phyloP scores from a whole-genome alignment of 1,284 basidiomycete genomes.

The Austroboletus olivaceoglutinosus region DNA sequence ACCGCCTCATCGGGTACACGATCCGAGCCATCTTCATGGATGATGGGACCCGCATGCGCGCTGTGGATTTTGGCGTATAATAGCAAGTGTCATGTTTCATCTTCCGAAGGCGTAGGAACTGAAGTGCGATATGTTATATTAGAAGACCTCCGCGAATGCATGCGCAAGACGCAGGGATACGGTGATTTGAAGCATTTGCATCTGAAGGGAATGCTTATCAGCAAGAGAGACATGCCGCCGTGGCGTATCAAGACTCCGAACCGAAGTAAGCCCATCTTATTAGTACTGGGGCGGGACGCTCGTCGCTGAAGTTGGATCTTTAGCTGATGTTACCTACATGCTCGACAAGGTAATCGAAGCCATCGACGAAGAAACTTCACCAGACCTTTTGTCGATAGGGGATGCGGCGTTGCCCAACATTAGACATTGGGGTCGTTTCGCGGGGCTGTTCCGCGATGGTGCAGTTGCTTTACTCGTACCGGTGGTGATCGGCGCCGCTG shows the following conservation, averaged over 20 bases:
- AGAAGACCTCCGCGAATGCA: conserved; percentile 2
- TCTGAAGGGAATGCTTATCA: conserved; percentile 6
- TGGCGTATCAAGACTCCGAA: conserved; percentile 10
- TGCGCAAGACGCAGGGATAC: background rate
- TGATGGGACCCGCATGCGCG: conserved; percentile 17
- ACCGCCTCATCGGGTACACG: background rate
- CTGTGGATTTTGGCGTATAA: conserved; percentile 12
- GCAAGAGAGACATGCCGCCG: conserved; percentile 2
- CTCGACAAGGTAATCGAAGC: conserved; percentile 28
- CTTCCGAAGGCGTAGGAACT: background rate
- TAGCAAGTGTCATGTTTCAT: background rate
- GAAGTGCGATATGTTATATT: background rate
- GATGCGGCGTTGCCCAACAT: background rate
- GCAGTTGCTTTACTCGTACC: background rate
- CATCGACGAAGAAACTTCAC: conserved; percentile 22
- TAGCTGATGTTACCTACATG: conserved; percentile 20
- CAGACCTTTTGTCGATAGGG: too few species aligned
- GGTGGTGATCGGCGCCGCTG: background rate
- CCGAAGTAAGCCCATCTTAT: background rate
- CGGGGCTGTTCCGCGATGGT: background rate
- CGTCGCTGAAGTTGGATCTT: background rate
- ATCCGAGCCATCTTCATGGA: conserved; percentile 3
- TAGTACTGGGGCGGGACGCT: too few species aligned
- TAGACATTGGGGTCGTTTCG: background rate
- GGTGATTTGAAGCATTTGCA: conserved; percentile 5